These are phyloP conservation scores for Cercospora brassicicola DNA, from an alignment of 2,329 filamentous ascomycete species.

Conservation along the genomic window DNA sequence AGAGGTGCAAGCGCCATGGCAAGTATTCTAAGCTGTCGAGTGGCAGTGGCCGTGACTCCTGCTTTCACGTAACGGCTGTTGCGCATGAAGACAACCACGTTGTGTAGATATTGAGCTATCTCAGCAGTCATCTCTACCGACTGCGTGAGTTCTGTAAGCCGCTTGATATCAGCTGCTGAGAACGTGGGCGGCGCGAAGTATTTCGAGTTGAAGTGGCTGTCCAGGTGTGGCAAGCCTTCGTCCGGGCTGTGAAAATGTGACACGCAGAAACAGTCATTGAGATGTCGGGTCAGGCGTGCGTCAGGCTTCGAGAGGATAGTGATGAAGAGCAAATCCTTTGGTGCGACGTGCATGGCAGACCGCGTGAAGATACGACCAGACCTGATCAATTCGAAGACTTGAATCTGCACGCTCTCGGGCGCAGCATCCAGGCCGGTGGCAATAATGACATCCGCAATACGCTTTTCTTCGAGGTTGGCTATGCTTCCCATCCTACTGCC, in stretches of 20 bases:
- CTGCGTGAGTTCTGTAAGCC: slow-evolving; percentile 59
- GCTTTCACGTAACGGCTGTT: slow-evolving; percentile 80
- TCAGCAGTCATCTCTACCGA: slow-evolving; percentile 70
- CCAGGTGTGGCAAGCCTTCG: slow-evolving; percentile 73
- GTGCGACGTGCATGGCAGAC: slow-evolving; percentile 70
- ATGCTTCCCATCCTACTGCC: slow-evolving; percentile 25
- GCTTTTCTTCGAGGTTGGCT: slow-evolving; percentile 48
- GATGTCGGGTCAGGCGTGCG: slow-evolving; percentile 44
- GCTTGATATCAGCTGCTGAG: slow-evolving; percentile 51
- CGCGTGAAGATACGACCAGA: slow-evolving; percentile 75
- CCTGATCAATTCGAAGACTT: slow-evolving; percentile 74
- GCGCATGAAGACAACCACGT: slow-evolving; percentile 82
- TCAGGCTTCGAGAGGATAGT: slow-evolving; percentile 56
- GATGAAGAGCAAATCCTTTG: slow-evolving; percentile 76
- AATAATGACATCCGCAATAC: slow-evolving; percentile 79
- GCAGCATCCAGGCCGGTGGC: slow-evolving; percentile 76
- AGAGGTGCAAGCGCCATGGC: slow-evolving; percentile 71
- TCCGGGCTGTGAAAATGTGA: slow-evolving; percentile 77
- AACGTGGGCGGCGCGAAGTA: slow-evolving; percentile 23
- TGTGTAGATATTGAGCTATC: slow-evolving; percentile 79
- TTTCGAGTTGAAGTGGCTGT: slow-evolving; percentile 48
- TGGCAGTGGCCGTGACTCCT: slow-evolving; percentile 75
- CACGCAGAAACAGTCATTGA: slow-evolving; percentile 82
- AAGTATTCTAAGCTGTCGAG: slow-evolving; percentile 65
- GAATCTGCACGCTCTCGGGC: slow-evolving; percentile 75